Base-by-base conservation (phyloP, 1,284 basidiomycete genomes). In the Sporisorium iseilematis-ciliati region DNA sequence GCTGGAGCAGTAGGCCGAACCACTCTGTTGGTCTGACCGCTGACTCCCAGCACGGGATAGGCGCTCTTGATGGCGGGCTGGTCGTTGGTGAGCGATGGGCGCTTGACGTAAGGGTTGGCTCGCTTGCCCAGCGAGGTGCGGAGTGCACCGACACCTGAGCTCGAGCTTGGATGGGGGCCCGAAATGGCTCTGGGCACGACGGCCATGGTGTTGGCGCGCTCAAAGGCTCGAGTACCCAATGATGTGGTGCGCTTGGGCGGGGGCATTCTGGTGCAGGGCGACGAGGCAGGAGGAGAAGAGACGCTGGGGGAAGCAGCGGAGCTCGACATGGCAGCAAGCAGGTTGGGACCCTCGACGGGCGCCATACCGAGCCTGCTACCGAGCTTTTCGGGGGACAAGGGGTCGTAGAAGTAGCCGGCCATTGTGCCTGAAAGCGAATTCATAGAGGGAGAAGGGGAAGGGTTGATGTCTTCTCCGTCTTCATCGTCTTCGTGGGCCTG, bases 391-490 rank as follows among this genome's bases (percentile, higher is more conserved):
- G 82, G 82, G 12, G 81, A 82, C 41, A 79, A 49, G 1, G 82
- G 82, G 29, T 82, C 69, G 58, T 70, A 81, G 52, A 83, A 83
- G 68, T 80, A 83, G 58, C 59, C 69, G 18, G 73, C 79, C 59
- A 83, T 78, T 42, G 68, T 54, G 3, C 70, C 75, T 2, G 64
- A 58, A 7, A 62, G 12, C 12, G 68, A 71, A 11, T 49, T 48
- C 68, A 71, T 71, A 1, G 78, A 69, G 2, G 79, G 67, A 3
- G 74, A 70, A 6, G 79, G 78, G 7, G 78, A 76, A 23, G 71
- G 77, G 11, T 75, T 64, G 53, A 54, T 51, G 40, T 65, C 61
- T 11, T 55, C 31, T 25, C 26, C 54, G 16, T 64, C 60, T 14
- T 59, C 61, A 6, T 54, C 57, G 4, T 62, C 55, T 29, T 51